Evolutionary conservation across 2,329 filamentous ascomycete species (phyloP), one percentile per base, ranked within the genome.

Genomic region (Alternaria arborescens): DNA sequence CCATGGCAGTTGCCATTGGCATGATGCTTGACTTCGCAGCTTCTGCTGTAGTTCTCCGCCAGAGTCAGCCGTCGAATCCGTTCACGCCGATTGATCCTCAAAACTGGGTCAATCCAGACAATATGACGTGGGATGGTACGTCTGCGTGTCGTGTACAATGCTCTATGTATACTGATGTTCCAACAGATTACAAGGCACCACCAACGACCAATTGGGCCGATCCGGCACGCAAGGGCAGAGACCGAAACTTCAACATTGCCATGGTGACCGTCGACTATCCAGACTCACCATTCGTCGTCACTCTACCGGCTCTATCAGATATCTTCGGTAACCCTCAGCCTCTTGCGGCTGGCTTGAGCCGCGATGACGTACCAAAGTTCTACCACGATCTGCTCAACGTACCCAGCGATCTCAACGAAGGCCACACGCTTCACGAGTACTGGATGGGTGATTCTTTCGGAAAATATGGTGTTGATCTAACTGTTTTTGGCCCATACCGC

Each of bases 401-500:
- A 51, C 84, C 83, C 0, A 79, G 75, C 40, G 81, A 83, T 4
- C 69, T 86, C 30, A 86, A 86, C 58, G 75, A 75, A n/a, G 80
- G 80, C 4, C 84, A 85, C 60, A 86, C 84, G 2, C 74, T 86
- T 3, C 84, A 86, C 60, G 83, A 86, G 70, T 86, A 86, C 67
- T 86, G 84, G 84, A 86, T 86, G 84, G 83, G 83, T 53, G 84
- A 86, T 69, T 85, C 83, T 1, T 81, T 79, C 12, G 84, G 84
- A 3, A 79, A 81, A 18, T 86, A 82, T 59, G 84, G 84, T 14
- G 84, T 86, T 8, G 82, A 86, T 57, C 64, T 86, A 69, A 85
- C 83, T 0, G 81, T 81, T 0, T 86, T 85, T 58, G 84, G 84
- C 0, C 78, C 83, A 0, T 86, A 86, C 58, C 75, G 76, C n/a